These are phyloP conservation scores for Amylocarpus encephaloides DNA, from an alignment of 2,329 filamentous ascomycete species.

Conservation along the genomic window DNA sequence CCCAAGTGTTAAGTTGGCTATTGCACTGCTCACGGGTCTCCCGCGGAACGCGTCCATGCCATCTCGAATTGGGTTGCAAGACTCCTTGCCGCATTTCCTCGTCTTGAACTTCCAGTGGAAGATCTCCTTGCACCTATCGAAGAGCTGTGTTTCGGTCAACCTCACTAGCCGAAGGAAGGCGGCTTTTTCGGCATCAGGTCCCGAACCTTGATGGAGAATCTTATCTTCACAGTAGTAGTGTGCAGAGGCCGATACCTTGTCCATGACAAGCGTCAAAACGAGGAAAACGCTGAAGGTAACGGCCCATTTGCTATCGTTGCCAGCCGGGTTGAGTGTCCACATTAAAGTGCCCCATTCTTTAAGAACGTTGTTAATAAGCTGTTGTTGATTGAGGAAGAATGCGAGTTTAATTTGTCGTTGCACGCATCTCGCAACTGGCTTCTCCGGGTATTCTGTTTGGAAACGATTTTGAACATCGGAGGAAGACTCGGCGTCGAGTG, in stretches of 20 bases:
- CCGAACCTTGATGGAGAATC: slow-evolving; percentile 20
- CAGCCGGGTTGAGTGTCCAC: slow-evolving; percentile 25
- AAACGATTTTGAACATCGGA: slow-evolving; percentile 21
- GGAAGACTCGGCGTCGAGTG: slow-evolving; percentile 25
- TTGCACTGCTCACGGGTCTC: slow-evolving; percentile 17
- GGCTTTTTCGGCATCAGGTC: slow-evolving; percentile 18
- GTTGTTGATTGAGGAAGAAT: slow-evolving; percentile 26
- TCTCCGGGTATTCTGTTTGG: slow-evolving; percentile 19
- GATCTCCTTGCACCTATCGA: slow-evolving; percentile 30
- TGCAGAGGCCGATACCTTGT: slow-evolving; percentile 22
- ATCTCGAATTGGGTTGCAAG: slow-evolving; percentile 30
- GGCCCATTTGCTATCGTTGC: slow-evolving; percentile 29
- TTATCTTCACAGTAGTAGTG: slow-evolving; percentile 22
- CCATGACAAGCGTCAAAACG: slow-evolving; percentile 26
- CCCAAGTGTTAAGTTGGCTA: slow-evolving; percentile 22
- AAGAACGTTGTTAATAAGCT: slow-evolving; percentile 25
- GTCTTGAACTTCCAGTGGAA: slow-evolving; percentile 32
- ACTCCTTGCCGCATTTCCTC: slow-evolving; percentile 29
- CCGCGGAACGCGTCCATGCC: slow-evolving; percentile 25
- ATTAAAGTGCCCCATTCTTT: slow-evolving; percentile 29
- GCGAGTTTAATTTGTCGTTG: slow-evolving; percentile 30
- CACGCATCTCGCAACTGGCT: slow-evolving; percentile 24
- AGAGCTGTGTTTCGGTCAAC: slow-evolving; percentile 27
- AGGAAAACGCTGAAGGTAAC: slow-evolving; percentile 28
- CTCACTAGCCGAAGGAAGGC: slow-evolving; percentile 21